Evolutionary conservation across 164 flowering plant species (phyloP), one percentile per base, ranked within the genome.

Genomic region (Magnolia kwangsiensis): DNA sequence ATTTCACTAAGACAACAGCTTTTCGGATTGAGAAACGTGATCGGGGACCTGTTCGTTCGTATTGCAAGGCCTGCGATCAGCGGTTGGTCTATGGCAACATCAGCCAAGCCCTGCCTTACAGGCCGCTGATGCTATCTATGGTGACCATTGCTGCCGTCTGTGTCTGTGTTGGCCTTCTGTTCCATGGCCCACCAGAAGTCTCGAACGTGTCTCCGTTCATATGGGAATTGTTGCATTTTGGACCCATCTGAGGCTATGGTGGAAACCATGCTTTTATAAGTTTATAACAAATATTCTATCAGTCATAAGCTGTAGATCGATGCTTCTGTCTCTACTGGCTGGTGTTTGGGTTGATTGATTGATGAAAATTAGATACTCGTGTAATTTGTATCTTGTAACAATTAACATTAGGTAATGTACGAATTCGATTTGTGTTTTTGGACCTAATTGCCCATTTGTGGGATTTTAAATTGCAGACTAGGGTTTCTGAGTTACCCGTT

Each of bases 101-200:
- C 9, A 18, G 71, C 4, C 79, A 84, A 72, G 85, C 89, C 1
- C 50, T 89, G 50, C 82, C 83, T 16, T 92, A 87, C 80, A 86
- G 90, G 61, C 98, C 99, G 0, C 90, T 86, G 67, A 85, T 93
- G 93, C 84, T 96, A 7, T 92, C 98, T 19, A 81, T 96, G 90
- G 89, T 96, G 76, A 89, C 95, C 61, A 86, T 94, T 37, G 98
- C 97, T 51, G 97, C 92, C 7, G 94, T 94, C 21, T 94, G 98
- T 74, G 97, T 91, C 7, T 92, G 98, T 27, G 94, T 85, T 23
- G 93, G 93, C 63, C 85, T 94, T 71, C 85, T 92, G 11, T 94
- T 92, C 81, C 92, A 91, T 74, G 89, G 92, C 84, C 84, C 83
- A 23, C 98, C 96, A 2, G 88, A 87, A 71, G 95, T 94, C 45